Evolutionary conservation across 768 basidiomycete genomes (phyloP).

Genomic region (Tylopilus vinaceipallidus): DNA sequence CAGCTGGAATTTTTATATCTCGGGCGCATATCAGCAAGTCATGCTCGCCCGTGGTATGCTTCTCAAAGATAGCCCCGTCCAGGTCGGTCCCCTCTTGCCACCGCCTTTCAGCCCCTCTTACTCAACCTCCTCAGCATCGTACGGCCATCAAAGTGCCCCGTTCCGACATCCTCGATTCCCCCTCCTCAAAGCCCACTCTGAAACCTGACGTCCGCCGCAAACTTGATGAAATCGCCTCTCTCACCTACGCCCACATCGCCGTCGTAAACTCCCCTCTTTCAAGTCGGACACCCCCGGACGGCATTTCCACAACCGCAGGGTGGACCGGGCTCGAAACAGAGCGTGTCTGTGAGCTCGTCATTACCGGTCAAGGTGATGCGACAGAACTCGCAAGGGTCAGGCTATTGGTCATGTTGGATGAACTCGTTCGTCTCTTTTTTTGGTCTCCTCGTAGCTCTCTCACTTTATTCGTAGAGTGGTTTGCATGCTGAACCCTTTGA

Average conservation of each 20-base stretch:
- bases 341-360: slow-evolving; percentile 87
- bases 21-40: slow-evolving; percentile 90
- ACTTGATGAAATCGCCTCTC: slow-evolving; percentile 92
- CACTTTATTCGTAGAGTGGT: slow-evolving; percentile 58
- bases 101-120: slow-evolving; percentile 6
- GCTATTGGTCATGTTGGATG: slow-evolving; percentile 90
- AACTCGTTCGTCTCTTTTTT: slow-evolving; percentile 62
- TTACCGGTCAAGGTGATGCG: slow-evolving; percentile 85
- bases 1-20: slow-evolving; percentile 87
- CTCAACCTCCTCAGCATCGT: slow-evolving; percentile 56
- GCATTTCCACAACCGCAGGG: slow-evolving; percentile 71
- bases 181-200: slow-evolving; percentile 71
- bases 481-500: slow-evolving; percentile 89
- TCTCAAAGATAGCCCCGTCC: slow-evolving; percentile 84
- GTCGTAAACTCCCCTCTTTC: slow-evolving; percentile 85
- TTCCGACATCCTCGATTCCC: slow-evolving; percentile 89
- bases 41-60: slow-evolving; percentile 87
- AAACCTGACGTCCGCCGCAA: slow-evolving; percentile 80
- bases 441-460: background rate
- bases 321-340: slow-evolving; percentile 94
- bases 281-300: slow-evolving; percentile 73
- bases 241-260: slow-evolving; percentile 90
- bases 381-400: slow-evolving; percentile 91
- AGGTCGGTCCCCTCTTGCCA: slow-evolving; percentile 44
- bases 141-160: slow-evolving; percentile 87